Conservation (phyloP, 352 stramenopile genomes). For the Aphanomyces stellatus region DNA sequence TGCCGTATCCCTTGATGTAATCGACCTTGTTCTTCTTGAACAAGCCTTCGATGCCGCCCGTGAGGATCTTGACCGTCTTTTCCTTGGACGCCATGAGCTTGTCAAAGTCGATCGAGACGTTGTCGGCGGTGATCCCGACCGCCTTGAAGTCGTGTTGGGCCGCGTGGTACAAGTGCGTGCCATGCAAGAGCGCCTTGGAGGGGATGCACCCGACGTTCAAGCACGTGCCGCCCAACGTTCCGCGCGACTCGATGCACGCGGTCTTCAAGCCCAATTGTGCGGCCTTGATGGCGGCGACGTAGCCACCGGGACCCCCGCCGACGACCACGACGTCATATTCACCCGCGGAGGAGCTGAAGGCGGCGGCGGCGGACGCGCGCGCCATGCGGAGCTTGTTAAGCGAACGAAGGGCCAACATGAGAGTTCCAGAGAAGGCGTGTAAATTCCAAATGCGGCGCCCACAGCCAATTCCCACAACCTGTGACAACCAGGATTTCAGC, state of each 20-base stretch:
- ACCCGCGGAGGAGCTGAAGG: conserved; percentile 35
- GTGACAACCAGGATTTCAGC: background rate
- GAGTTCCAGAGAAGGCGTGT: background rate
- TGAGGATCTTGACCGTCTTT: conserved; percentile 92
- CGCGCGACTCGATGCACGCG: conserved; percentile 95
- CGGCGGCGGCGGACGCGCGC: conserved; percentile 21
- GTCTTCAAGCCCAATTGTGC: conserved; percentile 97
- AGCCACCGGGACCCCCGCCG: conserved; percentile 95
- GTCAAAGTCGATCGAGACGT: conserved; percentile 91
- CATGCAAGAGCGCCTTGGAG: conserved; percentile 96
- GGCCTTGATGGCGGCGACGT: conserved; percentile 98
- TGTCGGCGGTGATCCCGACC: conserved; percentile 89
- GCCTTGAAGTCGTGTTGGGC: conserved; percentile 94
- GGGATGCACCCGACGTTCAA: conserved; percentile 99
- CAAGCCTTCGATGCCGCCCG: conserved; percentile 94
- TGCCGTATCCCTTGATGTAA: conserved; percentile 97
- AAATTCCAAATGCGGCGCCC: background rate
- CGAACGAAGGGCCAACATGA: conserved; percentile 12
- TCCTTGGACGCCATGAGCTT: conserved; percentile 96
- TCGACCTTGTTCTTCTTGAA: conserved; percentile 99
- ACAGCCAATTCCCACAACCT: background rate
- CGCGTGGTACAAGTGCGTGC: conserved; percentile 94
- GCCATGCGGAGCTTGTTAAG: background rate
- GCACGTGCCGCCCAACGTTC: conserved; percentile 94
- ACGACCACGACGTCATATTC: conserved; percentile 86